These are phyloP conservation scores for Penicillium coprophilum DNA, from an alignment of 495 filamentous ascomycete genomes.

Conservation along the genomic window DNA sequence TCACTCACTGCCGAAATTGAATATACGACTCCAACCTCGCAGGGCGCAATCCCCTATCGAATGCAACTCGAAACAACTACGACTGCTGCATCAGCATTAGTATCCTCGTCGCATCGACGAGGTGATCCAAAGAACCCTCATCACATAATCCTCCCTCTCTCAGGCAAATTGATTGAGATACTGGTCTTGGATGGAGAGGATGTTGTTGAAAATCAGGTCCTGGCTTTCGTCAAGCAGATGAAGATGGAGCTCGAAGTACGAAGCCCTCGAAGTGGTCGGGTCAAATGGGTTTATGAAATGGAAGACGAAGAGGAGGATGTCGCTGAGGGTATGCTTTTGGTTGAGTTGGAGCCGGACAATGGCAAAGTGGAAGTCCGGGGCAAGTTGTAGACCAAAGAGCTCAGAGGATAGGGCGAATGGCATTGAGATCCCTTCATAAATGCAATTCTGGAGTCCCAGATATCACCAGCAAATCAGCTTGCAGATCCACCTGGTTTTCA, in stretches of 20 bases:
- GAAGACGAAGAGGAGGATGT: constrained; percentile 60
- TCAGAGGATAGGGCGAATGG: background rate
- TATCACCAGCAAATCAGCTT: constrained; percentile 11
- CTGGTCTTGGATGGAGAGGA: constrained; percentile 54
- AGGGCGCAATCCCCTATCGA: constrained; percentile 36
- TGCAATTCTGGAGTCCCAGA: background rate
- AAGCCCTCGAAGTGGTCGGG: constrained; percentile 45
- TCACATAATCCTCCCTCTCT: constrained; percentile 59
- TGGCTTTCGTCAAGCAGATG: constrained; percentile 67
- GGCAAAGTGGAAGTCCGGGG: constrained; percentile 19
- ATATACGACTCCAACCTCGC: constrained; percentile 47
- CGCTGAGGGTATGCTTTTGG: constrained; percentile 55
- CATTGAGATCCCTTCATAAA: background rate
- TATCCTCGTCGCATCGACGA: constrained; percentile 49
- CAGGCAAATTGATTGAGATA: constrained; percentile 59
- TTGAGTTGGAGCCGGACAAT: constrained; percentile 40
- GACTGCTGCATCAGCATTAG: constrained; percentile 47
- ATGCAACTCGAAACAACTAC: constrained; percentile 49
- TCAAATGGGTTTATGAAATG: constrained; percentile 56
- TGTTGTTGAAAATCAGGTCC: constrained; percentile 51
- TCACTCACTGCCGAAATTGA: constrained; percentile 54
- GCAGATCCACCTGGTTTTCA: constrained; percentile 1
- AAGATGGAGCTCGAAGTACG: constrained; percentile 67
- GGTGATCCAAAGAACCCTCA: constrained; percentile 50
- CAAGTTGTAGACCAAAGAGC: constrained; percentile 19